Base-by-base conservation (phyloP, 2,329 filamentous ascomycete species). In the Sclerotinia glacialis region DNA sequence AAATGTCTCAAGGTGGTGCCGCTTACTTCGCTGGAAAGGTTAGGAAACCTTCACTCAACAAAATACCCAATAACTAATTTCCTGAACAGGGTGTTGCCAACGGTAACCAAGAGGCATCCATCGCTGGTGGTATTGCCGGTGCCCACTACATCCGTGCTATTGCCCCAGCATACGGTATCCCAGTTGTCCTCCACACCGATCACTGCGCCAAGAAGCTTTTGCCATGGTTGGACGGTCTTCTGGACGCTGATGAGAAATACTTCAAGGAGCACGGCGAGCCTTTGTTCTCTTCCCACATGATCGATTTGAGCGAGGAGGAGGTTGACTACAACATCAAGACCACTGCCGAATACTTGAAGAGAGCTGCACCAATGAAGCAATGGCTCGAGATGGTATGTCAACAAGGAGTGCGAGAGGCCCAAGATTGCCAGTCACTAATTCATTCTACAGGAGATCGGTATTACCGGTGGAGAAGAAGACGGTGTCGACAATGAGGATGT, bases 171-270 rank as follows among this genome's bases (percentile, higher is more conserved):
- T 99, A 99, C 82, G 92, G 89, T 74, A 83, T 98, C 72, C 94
- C 94, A 76, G 92, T 97, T 74, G 84, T 98, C 75, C 88, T 98
- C 68, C 93, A 97, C 87, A 96, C 94, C 78, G 95, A 99, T 80
- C 95, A 98, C 85, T 97, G 94, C 82, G 94, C 95, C 78, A 98
- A 98, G 91, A 98, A 98, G 89, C 92, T 98, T 68, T 89, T 98
- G 67, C 95, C 95, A 70, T 98, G 94, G 94, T 84, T 98, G 78
- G 93, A 97, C 78, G 93, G 93, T 79, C 93, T 97, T 89, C 82
- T 98, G 74, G 93, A 95, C 71, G 94, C 89, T 74, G 95, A 98
- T 77, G 95, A 98, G 87, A 85, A 83, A 69, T 94, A 93, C 85
- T 97, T 96, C 90, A 96, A 97, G 89, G 80, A 87, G 78, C 87